A percentile compares a stretch with the other conserved stretches of the same genome.
These are phyloP conservation scores for Nepenthes alata DNA, from an alignment of 179 eudicot genomes.

Conservation along the genomic window DNA sequence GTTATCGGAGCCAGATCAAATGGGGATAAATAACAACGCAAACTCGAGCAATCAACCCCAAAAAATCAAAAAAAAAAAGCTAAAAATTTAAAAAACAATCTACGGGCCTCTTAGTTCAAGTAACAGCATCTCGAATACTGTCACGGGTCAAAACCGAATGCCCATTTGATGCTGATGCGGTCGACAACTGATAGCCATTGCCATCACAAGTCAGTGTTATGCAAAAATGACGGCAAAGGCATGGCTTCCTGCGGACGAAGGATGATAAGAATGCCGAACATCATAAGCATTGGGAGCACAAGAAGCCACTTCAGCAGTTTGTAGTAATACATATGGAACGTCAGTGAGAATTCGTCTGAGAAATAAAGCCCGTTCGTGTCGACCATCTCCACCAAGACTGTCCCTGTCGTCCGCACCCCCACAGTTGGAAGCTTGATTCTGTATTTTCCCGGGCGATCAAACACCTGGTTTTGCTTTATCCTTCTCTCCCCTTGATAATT, in stretches of 20 bases:
- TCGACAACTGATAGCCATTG: no score
- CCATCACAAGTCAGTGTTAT: conserved; percentile 64
- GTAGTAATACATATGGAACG: conserved; percentile 88
- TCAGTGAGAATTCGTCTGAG: conserved; percentile 79
- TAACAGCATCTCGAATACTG: no score
- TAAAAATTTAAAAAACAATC: no score
- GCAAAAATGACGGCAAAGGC: conserved; percentile 89
- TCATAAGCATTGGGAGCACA: conserved; percentile 92
- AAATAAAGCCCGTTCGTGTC: conserved; percentile 71
- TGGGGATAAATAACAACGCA: no score
- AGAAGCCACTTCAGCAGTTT: conserved; percentile 88
- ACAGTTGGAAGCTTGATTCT: conserved; percentile 85
- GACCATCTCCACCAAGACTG: conserved; percentile 80
- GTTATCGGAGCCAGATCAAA: no score
- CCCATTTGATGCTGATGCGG: no score
- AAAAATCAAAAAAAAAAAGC: no score
- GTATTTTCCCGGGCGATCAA: conserved; percentile 49
- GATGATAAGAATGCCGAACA: conserved; percentile 80
- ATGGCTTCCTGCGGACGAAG: conserved; percentile 77
- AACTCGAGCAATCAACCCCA: no score
- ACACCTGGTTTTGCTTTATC: conserved; percentile 59
- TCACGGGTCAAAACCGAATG: no score
- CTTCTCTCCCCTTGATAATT: conserved; percentile 94
- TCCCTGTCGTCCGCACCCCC: conserved; percentile 71
- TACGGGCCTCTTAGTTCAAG: no score